phyloP scores from a whole-genome alignment of 2,329 filamentous ascomycete species.

The Colletotrichum limetticola region DNA sequence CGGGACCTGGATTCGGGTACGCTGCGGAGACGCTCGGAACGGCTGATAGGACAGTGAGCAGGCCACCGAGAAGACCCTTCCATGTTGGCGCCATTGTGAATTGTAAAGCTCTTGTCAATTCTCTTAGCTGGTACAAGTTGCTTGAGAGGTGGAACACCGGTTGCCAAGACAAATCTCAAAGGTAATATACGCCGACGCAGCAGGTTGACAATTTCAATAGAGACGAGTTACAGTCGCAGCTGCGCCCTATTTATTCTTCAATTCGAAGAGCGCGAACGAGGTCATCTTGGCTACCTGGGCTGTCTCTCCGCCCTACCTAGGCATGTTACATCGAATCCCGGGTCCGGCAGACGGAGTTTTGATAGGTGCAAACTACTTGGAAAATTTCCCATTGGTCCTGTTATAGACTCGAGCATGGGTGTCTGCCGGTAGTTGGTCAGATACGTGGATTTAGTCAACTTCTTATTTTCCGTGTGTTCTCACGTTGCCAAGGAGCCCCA shows the following conservation, averaged over 20 bases:
- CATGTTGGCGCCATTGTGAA: constrained; percentile 34
- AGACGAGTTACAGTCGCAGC: not conserved
- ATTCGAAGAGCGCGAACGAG: not conserved
- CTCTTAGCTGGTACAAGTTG: not conserved
- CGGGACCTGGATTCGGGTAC: constrained; percentile 38
- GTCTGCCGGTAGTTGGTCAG: not conserved
- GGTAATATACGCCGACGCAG: not conserved
- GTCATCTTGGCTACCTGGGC: not conserved
- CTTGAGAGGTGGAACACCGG: not conserved
- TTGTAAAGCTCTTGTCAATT: not conserved
- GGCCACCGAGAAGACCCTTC: constrained; percentile 37
- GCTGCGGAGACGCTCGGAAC: constrained; percentile 19
- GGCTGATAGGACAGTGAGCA: constrained; percentile 38
- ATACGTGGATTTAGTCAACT: not conserved
- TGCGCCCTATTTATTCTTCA: not conserved
- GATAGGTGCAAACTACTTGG: not conserved
- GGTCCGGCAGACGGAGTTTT: not conserved
- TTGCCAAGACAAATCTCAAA: not conserved
- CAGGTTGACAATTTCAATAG: not conserved
- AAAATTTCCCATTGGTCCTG: not conserved
- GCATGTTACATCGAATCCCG: not conserved
- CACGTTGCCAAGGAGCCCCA: not conserved
- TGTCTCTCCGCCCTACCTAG: not conserved
- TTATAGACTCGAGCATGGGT: not conserved
- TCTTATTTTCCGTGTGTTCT: not conserved